Evolutionary conservation across 768 basidiomycete genomes (phyloP).

Genomic region (Suillus spraguei): DNA sequence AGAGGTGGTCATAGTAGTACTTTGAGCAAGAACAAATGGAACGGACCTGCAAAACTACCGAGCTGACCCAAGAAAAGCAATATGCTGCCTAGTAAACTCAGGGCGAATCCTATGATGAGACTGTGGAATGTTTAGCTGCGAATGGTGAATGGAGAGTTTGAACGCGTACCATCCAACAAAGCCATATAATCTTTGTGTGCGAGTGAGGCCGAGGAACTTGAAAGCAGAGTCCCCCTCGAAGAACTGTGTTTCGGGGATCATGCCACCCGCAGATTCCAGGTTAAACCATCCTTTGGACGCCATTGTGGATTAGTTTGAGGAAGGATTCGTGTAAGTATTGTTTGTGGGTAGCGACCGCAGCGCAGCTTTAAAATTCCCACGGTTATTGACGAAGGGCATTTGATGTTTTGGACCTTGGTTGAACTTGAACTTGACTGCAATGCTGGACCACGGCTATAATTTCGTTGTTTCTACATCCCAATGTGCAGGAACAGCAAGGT

Average conservation of each 20-base stretch:
- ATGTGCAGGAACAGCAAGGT: too few relatives aligned
- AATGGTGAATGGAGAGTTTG: neutral
- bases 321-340: too few relatives aligned
- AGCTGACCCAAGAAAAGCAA: constrained; percentile 74
- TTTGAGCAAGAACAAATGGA: neutral
- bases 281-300: constrained; percentile 85
- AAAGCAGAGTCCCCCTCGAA: constrained; percentile 93
- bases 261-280: constrained; percentile 64
- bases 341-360: neutral
- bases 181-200: constrained; percentile 83
- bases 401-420: neutral
- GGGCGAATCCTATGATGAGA: constrained; percentile 69
- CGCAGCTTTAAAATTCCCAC: neutral
- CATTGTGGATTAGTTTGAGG: constrained; percentile 33
- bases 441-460: too few relatives aligned
- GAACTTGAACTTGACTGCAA: too few relatives aligned
- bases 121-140: constrained; percentile 40
- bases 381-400: neutral
- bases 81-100: constrained; percentile 80
- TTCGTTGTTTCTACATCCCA: too few relatives aligned
- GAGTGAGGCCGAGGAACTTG: constrained; percentile 73
- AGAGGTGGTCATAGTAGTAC: constrained; percentile 9
- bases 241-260: constrained; percentile 77
- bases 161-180: constrained; percentile 75
- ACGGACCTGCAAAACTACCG: constrained; percentile 74